phyloP scores from a whole-genome alignment of 306 rosid species.

The Oxytropis ochrocephala region DNA sequence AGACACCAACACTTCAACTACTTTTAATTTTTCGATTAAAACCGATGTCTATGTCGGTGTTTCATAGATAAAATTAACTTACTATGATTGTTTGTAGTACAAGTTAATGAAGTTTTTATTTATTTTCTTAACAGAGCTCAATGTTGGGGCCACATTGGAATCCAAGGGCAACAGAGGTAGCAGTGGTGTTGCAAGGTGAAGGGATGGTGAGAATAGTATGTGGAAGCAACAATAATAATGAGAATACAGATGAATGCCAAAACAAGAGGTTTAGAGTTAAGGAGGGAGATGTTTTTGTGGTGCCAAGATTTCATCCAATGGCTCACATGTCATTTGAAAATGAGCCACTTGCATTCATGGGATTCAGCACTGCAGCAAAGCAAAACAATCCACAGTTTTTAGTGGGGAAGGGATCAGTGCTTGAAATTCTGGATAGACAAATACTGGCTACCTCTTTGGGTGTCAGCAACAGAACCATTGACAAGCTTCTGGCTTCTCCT shows the following conservation, averaged over 20 bases:
- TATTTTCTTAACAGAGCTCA: constrained; percentile 42
- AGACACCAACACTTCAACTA: too few relatives aligned
- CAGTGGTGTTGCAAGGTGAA: constrained; percentile 49
- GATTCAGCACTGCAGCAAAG: constrained; percentile 59
- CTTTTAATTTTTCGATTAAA: too few relatives aligned
- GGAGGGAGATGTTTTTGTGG: constrained; percentile 69
- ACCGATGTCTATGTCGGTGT: too few relatives aligned
- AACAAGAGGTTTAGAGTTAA: constrained; percentile 56
- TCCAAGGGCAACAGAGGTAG: constrained; percentile 64
- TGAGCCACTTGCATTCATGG: constrained; percentile 63
- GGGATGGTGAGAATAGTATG: constrained; percentile 72
- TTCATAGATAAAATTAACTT: too few relatives aligned
- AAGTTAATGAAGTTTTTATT: background rate
- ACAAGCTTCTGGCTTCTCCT: constrained; percentile 37
- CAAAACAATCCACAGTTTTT: constrained; percentile 58
- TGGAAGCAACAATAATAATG: constrained; percentile 32
- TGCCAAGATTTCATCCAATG: constrained; percentile 79
- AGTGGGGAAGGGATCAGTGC: constrained; percentile 58
- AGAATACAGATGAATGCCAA: constrained; percentile 24
- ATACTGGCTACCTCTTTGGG: constrained; percentile 61
- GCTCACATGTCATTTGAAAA: constrained; percentile 78
- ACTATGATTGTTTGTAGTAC: background rate
- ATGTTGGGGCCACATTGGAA: constrained; percentile 97
- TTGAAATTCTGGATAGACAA: constrained; percentile 38
- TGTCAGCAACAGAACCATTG: constrained; percentile 40